These are phyloP conservation scores for Globisporangium carolinianum DNA, from an alignment of 352 stramenopile species.

Conservation along the genomic window DNA sequence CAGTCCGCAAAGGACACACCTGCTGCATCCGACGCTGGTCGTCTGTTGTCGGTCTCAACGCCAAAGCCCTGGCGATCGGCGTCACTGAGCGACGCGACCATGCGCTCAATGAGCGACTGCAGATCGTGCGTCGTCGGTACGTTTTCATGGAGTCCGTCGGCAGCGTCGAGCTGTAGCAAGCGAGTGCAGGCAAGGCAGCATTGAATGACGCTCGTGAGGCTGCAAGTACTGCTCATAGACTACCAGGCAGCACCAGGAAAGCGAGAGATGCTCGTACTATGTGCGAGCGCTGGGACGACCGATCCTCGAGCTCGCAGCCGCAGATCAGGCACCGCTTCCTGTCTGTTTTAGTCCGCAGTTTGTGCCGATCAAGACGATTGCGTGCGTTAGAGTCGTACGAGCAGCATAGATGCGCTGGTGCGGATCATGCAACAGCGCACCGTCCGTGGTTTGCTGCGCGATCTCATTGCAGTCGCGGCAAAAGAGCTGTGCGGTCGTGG, in stretches of 20 bases:
- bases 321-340: constrained; percentile 60
- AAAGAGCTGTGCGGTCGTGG: constrained; percentile 23
- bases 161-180: background rate
- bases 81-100: constrained; percentile 24
- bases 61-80: constrained; percentile 20
- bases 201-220: too few relatives aligned
- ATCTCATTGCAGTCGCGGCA: constrained; percentile 63
- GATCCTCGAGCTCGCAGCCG: constrained; percentile 44
- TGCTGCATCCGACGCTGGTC: constrained; percentile 45
- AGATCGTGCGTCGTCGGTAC: constrained; percentile 29
- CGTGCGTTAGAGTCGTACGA: background rate
- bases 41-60: constrained; percentile 20
- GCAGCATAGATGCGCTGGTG: background rate
- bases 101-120: constrained; percentile 32
- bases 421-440: constrained; percentile 13
- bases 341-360: constrained; percentile 18
- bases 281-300: background rate
- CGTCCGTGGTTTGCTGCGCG: constrained; percentile 36
- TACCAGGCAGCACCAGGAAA: background rate
- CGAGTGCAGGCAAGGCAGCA: too few relatives aligned
- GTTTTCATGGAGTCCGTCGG: background rate
- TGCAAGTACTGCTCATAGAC: too few relatives aligned
- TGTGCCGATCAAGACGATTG: background rate
- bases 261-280: background rate
- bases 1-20: constrained; percentile 13